Percentiles rank a stretch among this genome's conserved stretches.
Conservation (phyloP, 805 yeast species). For the Cyberlindnera sargentensis region DNA sequence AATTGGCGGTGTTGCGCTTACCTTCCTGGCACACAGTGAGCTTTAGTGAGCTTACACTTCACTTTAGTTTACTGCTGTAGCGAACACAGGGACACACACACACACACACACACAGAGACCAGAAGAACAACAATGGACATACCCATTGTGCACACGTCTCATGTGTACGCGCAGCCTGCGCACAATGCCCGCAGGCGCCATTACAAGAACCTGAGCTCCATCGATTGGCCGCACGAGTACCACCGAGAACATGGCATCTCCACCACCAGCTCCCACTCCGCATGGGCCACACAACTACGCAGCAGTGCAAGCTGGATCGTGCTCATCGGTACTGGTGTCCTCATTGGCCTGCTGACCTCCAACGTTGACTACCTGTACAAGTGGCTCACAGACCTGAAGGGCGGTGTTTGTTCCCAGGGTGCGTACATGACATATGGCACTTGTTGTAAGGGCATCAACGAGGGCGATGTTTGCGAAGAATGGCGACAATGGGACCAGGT, state of each 20-base stretch:
- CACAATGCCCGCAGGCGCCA: conserved; percentile 4
- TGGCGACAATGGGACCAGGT: conserved; percentile 29
- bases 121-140: conserved; percentile 4
- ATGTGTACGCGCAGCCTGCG: too few species aligned
- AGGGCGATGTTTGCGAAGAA: conserved; percentile 26
- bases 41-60: too few species aligned
- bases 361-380: conserved; percentile 42
- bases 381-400: conserved; percentile 44
- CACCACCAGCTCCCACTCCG: not conserved
- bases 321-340: conserved; percentile 36
- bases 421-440: conserved; percentile 21
- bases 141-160: conserved; percentile 7
- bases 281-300: conserved; percentile 6
- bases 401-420: conserved; percentile 41
- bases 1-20: too few species aligned
- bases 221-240: conserved; percentile 49
- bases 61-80: too few species aligned
- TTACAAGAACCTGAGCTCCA: conserved; percentile 36
- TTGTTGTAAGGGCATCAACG: conserved; percentile 25
- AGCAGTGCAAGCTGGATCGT: conserved; percentile 37
- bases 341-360: conserved; percentile 43
- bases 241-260: conserved; percentile 8
- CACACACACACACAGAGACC: too few species aligned
- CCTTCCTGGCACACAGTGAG: too few species aligned
- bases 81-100: too few species aligned